Base-by-base conservation (phyloP, 1,139 yeast genomes). In the Chernovozyma sophiae-reginae region DNA sequence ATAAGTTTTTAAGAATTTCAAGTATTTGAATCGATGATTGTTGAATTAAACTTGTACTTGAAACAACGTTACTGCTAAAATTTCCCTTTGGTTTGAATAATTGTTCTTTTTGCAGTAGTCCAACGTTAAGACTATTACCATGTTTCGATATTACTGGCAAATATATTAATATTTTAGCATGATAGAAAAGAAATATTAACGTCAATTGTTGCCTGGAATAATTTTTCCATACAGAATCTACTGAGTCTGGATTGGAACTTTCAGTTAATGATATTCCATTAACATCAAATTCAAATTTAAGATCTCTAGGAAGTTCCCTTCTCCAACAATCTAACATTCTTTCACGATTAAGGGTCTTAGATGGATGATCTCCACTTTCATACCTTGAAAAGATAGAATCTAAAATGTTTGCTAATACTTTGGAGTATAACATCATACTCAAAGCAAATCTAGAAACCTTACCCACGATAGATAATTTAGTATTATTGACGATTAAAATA, bases 261-360 rank as follows among this genome's bases (percentile, higher is more conserved):
- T 55, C 56, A 34, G 58, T 62, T 30, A 79, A 65, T 1, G 68
- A 56, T 32, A 71, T 61, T 1, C 92, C 94, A 52, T 80, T 80
- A 18, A 74, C 73, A 46, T 80, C 86, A 32, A 82, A 65, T 34
- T 83, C 85, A 50, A 87, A 85, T 43, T 70, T 73, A 40, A 86
- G 64, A 22, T 72, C 73, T 0, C 60, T 36, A 1, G 94, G 86
- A 30, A 89, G 63, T 34, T 82, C 86, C 24, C 82, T 65, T 48
- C 87, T 68, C 96, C 97, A 89, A 35, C 75, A 65, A 47, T 87
- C 95, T 34, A 87, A 66, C 51, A 80, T 72, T 47, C 84, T 78
- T 53, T 87, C 96, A 45, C 74, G 72, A 13, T 73, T 65, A 13
- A 72, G 56, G 2, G 77, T 74, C 15, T 58, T 52, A 5, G 57